Base-by-base conservation (phyloP, 2,329 filamentous ascomycete species). In the Ophiostoma novo-ulmi region DNA sequence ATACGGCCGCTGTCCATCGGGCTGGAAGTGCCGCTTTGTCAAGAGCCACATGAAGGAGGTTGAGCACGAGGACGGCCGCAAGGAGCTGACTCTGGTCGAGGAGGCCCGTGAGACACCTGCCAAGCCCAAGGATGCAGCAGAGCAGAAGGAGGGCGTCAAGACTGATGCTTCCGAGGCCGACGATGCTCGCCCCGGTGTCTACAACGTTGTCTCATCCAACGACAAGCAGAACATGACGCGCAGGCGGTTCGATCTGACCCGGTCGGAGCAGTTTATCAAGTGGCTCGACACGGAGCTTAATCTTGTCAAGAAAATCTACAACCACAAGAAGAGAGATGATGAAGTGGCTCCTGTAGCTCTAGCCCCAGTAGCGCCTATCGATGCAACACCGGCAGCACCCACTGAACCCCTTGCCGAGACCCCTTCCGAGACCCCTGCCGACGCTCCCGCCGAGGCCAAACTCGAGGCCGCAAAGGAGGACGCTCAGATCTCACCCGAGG, bases 1-100 rank as follows among this genome's bases (percentile, higher is more conserved):
- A 20, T 87, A 90, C 74, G 94, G 94, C 14, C 87, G 84, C 73
- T 99, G 95, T 76, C 85, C 87, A 67, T 87, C 90, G 17, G 95
- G 95, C 6, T 99, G 94, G 94, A 97, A 94, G 78, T 99, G 95
- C 78, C 90, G 94, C 31, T 97, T 97, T 77, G 91, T 92, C 44
- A 86, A 86, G 73, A 96, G 92, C 73, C 95, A 99, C 80, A 95
- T 93, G 76, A 85, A 89, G 73, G 94, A 98, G 80, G 80, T 91
- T 35, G 87, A 91, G 74, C 88, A 84, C 26, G 88, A 89, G 70
- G 94, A 97, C 78, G 94, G 93, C 10, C 87, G 87, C 75, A 93
- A 91, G 76, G 94, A 98, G 80, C 81, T 98, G 69, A 83, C 94
- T 3, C 83, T 97, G 67, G 76, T 91, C 26, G 86, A 88, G 13